A percentile compares a stretch with the other conserved stretches of the same genome.
Evolutionary conservation across 768 basidiomycete species (phyloP).

Genomic region (Pulveroboletus sp.): DNA sequence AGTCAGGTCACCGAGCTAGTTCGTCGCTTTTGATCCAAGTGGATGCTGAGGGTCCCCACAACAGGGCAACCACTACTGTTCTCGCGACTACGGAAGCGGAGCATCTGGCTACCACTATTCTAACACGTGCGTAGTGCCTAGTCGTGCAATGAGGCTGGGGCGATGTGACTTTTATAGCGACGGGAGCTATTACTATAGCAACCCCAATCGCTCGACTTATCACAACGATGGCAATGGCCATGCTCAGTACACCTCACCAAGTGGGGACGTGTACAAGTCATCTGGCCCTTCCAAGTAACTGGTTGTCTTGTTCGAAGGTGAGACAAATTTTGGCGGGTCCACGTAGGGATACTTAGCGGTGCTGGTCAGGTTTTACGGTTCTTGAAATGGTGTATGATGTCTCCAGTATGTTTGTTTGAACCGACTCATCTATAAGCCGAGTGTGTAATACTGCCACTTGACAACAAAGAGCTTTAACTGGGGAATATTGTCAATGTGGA

Average conservation of each 20-base stretch:
- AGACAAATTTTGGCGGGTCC: too few relatives aligned
- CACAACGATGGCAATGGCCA: conserved; percentile 47
- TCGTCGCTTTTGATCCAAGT: background rate
- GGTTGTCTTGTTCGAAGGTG: too few relatives aligned
- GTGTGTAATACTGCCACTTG: too few relatives aligned
- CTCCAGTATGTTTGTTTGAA: too few relatives aligned
- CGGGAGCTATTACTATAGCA: conserved; percentile 60
- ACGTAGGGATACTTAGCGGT: too few relatives aligned
- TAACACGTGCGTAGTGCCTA: conserved; percentile 39
- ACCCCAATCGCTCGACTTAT: conserved; percentile 58
- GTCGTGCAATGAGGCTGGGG: background rate
- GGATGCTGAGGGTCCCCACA: background rate
- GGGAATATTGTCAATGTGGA: too few relatives aligned
- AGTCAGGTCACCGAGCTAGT: conserved; percentile 34
- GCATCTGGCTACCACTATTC: conserved; percentile 57
- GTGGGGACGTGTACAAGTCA: conserved; percentile 30
- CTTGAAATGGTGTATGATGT: too few relatives aligned
- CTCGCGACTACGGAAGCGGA: conserved; percentile 42
- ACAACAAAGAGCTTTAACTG: too few relatives aligned
- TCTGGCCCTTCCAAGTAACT: conserved; percentile 19
- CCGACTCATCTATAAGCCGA: too few relatives aligned
- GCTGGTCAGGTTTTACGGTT: too few relatives aligned
- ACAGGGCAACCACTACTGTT: conserved; percentile 61
- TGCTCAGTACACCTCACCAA: conserved; percentile 48
- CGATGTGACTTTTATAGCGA: conserved; percentile 29